Evolutionary conservation across 2,329 filamentous ascomycete species (phyloP).

Genomic region (Byssochlamys sp.): DNA sequence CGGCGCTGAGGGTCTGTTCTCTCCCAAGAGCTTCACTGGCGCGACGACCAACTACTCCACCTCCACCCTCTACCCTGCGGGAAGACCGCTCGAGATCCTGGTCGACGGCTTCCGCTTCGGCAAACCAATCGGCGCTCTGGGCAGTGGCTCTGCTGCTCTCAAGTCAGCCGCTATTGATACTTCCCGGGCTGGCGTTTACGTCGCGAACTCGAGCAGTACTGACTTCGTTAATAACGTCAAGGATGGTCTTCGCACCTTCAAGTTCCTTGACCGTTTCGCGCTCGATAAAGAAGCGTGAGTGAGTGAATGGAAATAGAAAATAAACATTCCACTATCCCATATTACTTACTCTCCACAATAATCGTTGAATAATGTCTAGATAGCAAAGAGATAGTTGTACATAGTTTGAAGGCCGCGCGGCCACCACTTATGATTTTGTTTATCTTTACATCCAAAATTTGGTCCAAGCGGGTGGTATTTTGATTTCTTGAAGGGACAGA

Average conservation of each 20-base stretch:
- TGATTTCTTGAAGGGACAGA: not conserved
- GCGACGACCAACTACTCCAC: slow-evolving; percentile 19
- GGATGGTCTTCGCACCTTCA: slow-evolving; percentile 54
- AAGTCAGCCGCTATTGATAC: slow-evolving; percentile 36
- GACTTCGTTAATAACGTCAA: slow-evolving; percentile 40
- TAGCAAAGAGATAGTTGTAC: not conserved
- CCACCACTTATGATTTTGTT: not conserved
- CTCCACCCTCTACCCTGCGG: slow-evolving; percentile 53
- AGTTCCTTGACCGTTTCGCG: slow-evolving; percentile 56
- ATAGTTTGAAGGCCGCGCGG: too few relatives aligned
- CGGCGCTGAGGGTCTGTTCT: slow-evolving; percentile 47
- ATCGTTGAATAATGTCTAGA: not conserved
- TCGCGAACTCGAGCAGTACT: slow-evolving; percentile 21
- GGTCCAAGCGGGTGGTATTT: not conserved
- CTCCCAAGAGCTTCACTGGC: slow-evolving; percentile 11
- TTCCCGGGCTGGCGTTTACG: slow-evolving; percentile 27
- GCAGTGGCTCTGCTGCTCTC: slow-evolving; percentile 34
- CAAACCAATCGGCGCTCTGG: slow-evolving; percentile 58
- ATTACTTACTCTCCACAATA: not conserved
- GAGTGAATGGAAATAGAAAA: not conserved
- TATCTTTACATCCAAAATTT: not conserved
- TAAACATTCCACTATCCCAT: not conserved
- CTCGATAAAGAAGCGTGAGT: slow-evolving; percentile 35
- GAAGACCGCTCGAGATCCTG: slow-evolving; percentile 55
- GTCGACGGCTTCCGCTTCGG: slow-evolving; percentile 57